Evolutionary conservation across 148 eudicot species (phyloP).

Genomic region (Rhododendron mucronatum): DNA sequence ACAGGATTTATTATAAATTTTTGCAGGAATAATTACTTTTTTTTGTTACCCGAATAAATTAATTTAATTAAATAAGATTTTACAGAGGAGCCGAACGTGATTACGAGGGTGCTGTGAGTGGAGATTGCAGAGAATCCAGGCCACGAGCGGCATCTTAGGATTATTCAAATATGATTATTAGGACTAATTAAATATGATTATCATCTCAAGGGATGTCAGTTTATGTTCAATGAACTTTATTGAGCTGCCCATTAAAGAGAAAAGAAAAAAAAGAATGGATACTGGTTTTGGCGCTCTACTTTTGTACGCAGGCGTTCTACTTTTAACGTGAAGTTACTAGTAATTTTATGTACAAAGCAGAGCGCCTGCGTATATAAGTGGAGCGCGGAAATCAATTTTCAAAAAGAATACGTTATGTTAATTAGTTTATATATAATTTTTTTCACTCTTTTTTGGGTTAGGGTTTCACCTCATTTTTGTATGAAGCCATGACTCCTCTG

Average conservation of each 20-base stretch:
- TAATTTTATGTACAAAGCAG: too few relatives aligned
- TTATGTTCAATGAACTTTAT: neutral
- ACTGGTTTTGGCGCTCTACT: too few relatives aligned
- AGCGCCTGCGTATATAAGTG: too few relatives aligned
- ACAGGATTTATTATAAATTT: neutral
- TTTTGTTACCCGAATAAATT: neutral
- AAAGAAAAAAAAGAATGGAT: too few relatives aligned
- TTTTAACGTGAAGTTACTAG: too few relatives aligned
- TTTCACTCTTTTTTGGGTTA: neutral
- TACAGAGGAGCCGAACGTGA: neutral
- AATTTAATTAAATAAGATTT: neutral
- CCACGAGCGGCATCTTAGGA: slow-evolving; percentile 10
- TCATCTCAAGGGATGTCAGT: neutral
- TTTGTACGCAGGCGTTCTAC: too few relatives aligned
- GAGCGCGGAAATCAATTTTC: too few relatives aligned
- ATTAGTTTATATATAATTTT: too few relatives aligned
- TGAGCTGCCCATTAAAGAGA: neutral
- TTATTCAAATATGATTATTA: neutral
- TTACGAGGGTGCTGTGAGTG: neutral
- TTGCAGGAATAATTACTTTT: neutral
- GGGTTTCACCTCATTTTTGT: neutral
- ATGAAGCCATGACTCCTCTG: neutral
- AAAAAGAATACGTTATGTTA: too few relatives aligned
- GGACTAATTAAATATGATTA: neutral
- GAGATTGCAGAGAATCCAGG: slow-evolving; percentile 12